Conservation (phyloP, 257 asterid species). For the Verbascum thapsus region DNA sequence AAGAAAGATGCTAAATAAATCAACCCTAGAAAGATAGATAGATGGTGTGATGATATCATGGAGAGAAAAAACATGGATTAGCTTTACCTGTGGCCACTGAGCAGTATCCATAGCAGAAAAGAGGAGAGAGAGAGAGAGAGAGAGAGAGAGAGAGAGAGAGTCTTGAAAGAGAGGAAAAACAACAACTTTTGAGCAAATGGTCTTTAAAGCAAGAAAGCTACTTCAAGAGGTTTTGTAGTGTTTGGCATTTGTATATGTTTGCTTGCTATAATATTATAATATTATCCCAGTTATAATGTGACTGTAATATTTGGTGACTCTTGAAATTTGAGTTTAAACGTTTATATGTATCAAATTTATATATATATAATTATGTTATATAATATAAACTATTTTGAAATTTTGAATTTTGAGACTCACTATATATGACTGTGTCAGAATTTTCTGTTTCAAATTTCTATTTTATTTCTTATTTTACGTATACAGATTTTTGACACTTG, state of each 20-base stretch:
- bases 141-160: slow-evolving; percentile 32
- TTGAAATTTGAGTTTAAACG: too few species aligned
- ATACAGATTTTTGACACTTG: too few species aligned
- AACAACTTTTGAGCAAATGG: slow-evolving; percentile 54
- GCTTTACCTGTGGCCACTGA: slow-evolving; percentile 99
- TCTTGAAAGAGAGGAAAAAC: slow-evolving; percentile 48
- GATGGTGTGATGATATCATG: slow-evolving; percentile 53
- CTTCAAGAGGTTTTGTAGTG: slow-evolving; percentile 50
- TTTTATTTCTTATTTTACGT: too few species aligned
- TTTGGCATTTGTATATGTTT: slow-evolving; percentile 65
- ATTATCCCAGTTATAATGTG: too few species aligned
- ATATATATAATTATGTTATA: too few species aligned
- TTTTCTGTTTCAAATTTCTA: too few species aligned
- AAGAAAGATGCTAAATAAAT: slow-evolving; percentile 30
- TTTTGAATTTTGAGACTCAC: too few species aligned
- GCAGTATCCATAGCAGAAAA: slow-evolving; percentile 75
- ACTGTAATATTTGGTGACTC: too few species aligned
- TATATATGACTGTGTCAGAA: too few species aligned
- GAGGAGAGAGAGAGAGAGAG: slow-evolving; percentile 34
- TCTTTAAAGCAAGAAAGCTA: slow-evolving; percentile 72
- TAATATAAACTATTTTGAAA: too few species aligned
- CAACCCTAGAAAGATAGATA: slow-evolving; percentile 43
- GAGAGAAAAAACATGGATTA: slow-evolving; percentile 41
- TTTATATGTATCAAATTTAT: too few species aligned
- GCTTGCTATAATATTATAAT: slow-evolving; percentile 37